Evolutionary conservation across 2,329 filamentous ascomycete genomes (phyloP).

Genomic region (Fusarium sambucinum): DNA sequence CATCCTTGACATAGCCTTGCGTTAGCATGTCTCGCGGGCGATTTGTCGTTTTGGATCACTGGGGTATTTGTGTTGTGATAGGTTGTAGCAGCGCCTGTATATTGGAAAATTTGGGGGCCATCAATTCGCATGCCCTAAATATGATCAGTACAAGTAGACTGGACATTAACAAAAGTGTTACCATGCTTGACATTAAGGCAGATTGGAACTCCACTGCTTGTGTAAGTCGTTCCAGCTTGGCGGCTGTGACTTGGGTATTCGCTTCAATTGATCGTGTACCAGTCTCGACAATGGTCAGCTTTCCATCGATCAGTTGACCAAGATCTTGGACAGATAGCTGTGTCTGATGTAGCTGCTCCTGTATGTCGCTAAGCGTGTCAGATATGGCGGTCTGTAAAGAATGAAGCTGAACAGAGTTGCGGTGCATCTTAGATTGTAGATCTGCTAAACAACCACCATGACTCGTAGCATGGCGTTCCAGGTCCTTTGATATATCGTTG

Average conservation of each 20-base stretch:
- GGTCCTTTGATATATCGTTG: not conserved
- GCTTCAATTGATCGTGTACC: not conserved
- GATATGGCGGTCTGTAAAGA: not conserved
- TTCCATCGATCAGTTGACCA: not conserved
- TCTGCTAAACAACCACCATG: rapidly evolving
- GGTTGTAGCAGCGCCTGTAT: rapidly evolving
- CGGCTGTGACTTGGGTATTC: rapidly evolving
- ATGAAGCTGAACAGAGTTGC: not conserved
- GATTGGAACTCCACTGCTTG: not conserved
- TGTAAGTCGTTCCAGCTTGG: not conserved
- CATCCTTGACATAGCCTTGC: rapidly evolving
- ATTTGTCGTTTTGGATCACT: rapidly evolving
- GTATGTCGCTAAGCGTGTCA: rapidly evolving
- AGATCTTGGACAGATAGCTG: not conserved
- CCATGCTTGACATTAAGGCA: not conserved
- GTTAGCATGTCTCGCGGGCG: rapidly evolving
- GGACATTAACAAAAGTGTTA: rapidly evolving
- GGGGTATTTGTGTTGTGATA: rapidly evolving
- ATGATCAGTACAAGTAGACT: not conserved
- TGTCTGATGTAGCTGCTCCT: rapidly evolving
- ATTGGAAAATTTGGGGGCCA: rapidly evolving
- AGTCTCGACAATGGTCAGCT: not conserved
- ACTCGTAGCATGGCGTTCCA: rapidly evolving
- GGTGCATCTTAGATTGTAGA: not conserved
- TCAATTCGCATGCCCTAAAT: rapidly evolving